Evolutionary conservation across 768 basidiomycete species (phyloP).

Genomic region (Podaxis mareebaensis): DNA sequence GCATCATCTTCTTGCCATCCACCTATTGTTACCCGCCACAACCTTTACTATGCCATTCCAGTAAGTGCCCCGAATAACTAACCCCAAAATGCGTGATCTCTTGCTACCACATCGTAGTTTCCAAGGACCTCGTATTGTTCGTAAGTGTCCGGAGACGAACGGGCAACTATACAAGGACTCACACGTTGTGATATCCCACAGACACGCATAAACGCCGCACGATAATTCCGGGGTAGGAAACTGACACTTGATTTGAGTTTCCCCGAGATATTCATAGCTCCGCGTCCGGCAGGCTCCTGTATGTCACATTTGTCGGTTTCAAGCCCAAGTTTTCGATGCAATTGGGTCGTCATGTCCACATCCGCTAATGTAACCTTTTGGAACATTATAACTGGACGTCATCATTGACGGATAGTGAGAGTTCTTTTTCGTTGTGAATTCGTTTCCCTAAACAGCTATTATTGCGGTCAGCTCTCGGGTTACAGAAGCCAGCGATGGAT

Average conservation of each 20-base stretch:
- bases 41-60: constrained; percentile 20
- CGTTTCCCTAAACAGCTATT: background rate
- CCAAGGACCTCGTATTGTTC: constrained; percentile 27
- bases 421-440: background rate
- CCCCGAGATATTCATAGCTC: background rate
- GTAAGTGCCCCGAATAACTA: constrained; percentile 4
- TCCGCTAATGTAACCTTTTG: constrained; percentile 20
- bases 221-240: constrained; percentile 33
- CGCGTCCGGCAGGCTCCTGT: constrained; percentile 28
- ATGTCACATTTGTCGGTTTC: constrained; percentile 33
- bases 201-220: constrained; percentile 30
- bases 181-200: constrained; percentile 10
- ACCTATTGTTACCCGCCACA: background rate
- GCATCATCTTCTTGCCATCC: background rate
- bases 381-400: background rate
- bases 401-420: background rate
- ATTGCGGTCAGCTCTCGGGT: background rate
- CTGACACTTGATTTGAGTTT: background rate
- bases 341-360: constrained; percentile 33
- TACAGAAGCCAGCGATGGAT: background rate
- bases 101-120: constrained; percentile 17
- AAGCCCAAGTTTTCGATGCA: constrained; percentile 33
- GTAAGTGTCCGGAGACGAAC: constrained; percentile 18
- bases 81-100: constrained; percentile 11
- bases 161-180: background rate